Percentiles rank a stretch among this genome's conserved stretches.
Evolutionary conservation across 2,329 filamentous ascomycete species (phyloP).

Genomic region (Xylaria sp.): DNA sequence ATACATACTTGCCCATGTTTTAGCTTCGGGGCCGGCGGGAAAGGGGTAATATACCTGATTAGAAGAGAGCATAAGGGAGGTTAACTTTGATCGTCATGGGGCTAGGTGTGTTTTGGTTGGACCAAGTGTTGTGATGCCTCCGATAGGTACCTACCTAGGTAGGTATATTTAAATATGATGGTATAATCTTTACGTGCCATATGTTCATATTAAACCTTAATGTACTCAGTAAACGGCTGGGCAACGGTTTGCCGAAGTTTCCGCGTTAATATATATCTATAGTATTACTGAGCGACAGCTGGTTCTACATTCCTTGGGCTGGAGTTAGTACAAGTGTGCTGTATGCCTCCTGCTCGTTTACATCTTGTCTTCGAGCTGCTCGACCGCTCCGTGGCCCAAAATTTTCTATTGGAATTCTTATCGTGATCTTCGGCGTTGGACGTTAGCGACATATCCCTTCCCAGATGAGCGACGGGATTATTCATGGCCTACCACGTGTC

Average conservation of each 20-base stretch:
- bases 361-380: too few relatives aligned
- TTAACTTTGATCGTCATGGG: conserved; percentile 6
- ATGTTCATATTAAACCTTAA: too few relatives aligned
- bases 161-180: not conserved
- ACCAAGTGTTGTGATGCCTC: not conserved
- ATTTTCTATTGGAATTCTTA: too few relatives aligned
- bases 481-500: not conserved
- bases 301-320: too few relatives aligned
- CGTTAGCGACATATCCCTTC: not conserved
- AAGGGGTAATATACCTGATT: conserved; percentile 34
- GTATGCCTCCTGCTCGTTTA: not conserved
- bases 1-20: conserved; percentile 31
- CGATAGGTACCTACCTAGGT: not conserved
- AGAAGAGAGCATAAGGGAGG: conserved; percentile 30
- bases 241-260: too few relatives aligned
- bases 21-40: conserved; percentile 23
- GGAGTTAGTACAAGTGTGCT: not conserved
- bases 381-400: too few relatives aligned
- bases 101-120: conserved; percentile 1
- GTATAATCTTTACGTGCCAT: not conserved
- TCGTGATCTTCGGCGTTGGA: too few relatives aligned
- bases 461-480: not conserved
- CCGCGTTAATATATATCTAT: too few relatives aligned
- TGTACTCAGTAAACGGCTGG: too few relatives aligned
- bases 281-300: too few relatives aligned